A percentile compares a stretch with the other conserved stretches of the same genome.
These are phyloP conservation scores for Trametopsis cervina DNA, from an alignment of 768 basidiomycete species.

Conservation along the genomic window DNA sequence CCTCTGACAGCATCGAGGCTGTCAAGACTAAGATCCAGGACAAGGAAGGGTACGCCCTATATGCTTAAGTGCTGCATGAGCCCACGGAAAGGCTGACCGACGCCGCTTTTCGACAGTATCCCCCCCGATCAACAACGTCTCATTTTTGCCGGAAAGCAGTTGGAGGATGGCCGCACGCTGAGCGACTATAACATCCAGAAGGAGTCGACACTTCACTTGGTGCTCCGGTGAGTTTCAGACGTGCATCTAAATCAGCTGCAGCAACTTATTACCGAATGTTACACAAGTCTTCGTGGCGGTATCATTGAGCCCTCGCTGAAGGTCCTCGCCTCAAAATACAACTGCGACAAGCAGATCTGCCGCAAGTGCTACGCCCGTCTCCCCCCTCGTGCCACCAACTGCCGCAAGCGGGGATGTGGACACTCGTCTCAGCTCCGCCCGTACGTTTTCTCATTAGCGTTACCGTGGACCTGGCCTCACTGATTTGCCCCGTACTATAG, in stretches of 20 bases:
- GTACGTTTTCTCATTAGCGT: constrained; percentile 45
- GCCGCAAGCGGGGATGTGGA: constrained; percentile 91
- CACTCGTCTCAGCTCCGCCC: constrained; percentile 89
- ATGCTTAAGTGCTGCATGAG: neutral
- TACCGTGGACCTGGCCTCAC: constrained; percentile 4
- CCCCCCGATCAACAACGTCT: constrained; percentile 94
- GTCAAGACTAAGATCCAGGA: constrained; percentile 83
- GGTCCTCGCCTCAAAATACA: constrained; percentile 95
- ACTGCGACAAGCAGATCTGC: constrained; percentile 99
- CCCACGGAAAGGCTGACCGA: constrained; percentile 6
- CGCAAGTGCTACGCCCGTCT: constrained; percentile 99
- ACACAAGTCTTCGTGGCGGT: constrained; percentile 83
- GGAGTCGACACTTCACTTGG: constrained; percentile 95
- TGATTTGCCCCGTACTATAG: constrained; percentile 29
- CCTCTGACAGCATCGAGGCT: constrained; percentile 94
- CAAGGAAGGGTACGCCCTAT: constrained; percentile 56
- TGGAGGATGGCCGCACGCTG: constrained; percentile 95
- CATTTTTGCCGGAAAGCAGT: constrained; percentile 97
- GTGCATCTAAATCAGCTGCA: neutral
- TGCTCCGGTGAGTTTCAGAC: constrained; percentile 68
- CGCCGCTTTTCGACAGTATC: constrained; percentile 41
- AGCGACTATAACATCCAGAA: constrained; percentile 98
- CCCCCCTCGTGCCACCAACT: constrained; percentile 98
- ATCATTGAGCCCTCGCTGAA: constrained; percentile 99
- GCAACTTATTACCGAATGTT: constrained; percentile 4